phyloP scores from a whole-genome alignment of 106 monocot genomes.

The Phalaenopsis aphrodite region DNA sequence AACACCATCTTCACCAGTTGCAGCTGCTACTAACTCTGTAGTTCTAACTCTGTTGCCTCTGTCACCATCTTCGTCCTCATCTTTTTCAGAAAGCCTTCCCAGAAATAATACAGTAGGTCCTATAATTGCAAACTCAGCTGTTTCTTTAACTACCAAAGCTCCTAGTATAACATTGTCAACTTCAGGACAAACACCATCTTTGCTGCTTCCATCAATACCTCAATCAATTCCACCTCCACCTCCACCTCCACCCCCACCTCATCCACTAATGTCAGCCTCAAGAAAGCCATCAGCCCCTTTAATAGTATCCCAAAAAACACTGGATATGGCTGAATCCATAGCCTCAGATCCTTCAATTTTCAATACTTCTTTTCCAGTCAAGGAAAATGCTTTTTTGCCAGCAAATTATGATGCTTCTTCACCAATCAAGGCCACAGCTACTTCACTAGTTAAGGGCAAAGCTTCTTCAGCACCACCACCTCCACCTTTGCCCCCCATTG shows the following conservation, averaged over 20 bases:
- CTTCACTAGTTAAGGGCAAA: not conserved
- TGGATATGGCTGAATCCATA: not conserved
- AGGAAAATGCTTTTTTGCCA: not conserved
- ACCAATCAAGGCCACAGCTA: not conserved
- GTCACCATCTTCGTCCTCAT: not conserved
- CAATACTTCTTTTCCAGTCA: not conserved
- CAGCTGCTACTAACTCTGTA: not conserved
- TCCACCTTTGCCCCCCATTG: slow-evolving; percentile 5
- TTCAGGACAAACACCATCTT: not conserved
- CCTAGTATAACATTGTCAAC: not conserved
- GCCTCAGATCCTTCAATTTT: not conserved
- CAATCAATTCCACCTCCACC: slow-evolving; percentile 7
- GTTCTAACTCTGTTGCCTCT: not conserved
- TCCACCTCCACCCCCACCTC: not conserved
- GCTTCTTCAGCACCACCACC: not conserved
- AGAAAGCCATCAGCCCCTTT: not conserved
- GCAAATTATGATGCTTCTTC: not conserved
- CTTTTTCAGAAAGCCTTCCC: not conserved
- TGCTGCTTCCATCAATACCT: slow-evolving; percentile 7
- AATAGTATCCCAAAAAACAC: not conserved
- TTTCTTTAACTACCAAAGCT: not conserved
- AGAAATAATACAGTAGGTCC: slow-evolving; percentile 7
- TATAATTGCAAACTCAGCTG: not conserved
- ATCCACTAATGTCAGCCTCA: not conserved
- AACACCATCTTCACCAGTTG: not conserved